A percentile compares a stretch with the other conserved stretches of the same genome.
These are phyloP conservation scores for Crassisporium funariophilum DNA, from an alignment of 768 basidiomycete genomes.

Conservation along the genomic window DNA sequence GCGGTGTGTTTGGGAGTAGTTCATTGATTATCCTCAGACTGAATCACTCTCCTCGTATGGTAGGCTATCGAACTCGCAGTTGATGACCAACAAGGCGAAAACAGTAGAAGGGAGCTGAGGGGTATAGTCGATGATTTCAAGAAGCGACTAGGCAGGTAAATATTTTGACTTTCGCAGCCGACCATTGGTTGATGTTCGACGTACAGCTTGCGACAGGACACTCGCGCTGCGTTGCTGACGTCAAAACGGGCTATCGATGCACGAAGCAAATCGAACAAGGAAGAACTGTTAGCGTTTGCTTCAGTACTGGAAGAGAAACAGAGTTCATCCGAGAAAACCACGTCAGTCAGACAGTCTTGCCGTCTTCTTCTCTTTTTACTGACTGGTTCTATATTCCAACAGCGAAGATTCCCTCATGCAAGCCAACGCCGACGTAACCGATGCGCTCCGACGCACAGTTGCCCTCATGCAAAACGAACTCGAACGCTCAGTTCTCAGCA, in stretches of 20 bases:
- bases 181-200: slow-evolving; percentile 1
- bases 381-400: slow-evolving; percentile 2
- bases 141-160: slow-evolving; percentile 51
- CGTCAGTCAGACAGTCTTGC: slow-evolving; percentile 43
- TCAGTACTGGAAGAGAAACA: slow-evolving; percentile 51
- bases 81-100: slow-evolving; percentile 70
- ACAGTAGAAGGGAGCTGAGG: slow-evolving; percentile 49
- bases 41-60: slow-evolving; percentile 16
- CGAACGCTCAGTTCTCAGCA: slow-evolving; percentile 82
- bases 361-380: background rate
- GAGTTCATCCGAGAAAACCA: slow-evolving; percentile 56
- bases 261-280: slow-evolving; percentile 56
- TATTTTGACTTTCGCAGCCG: background rate
- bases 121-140: slow-evolving; percentile 51
- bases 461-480: slow-evolving; percentile 90
- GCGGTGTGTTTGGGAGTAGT: slow-evolving; percentile 49
- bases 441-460: slow-evolving; percentile 82
- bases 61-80: slow-evolving; percentile 71
- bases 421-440: slow-evolving; percentile 87
- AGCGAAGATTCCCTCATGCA: slow-evolving; percentile 88
- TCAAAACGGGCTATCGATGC: slow-evolving; percentile 78
- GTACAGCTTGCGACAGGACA: slow-evolving; percentile 59
- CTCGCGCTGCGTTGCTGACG: slow-evolving; percentile 65
- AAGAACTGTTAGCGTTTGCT: slow-evolving; percentile 63
- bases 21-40: slow-evolving; percentile 7